phyloP scores from a whole-genome alignment of 768 basidiomycete species.

The Termitomyces sp. region DNA sequence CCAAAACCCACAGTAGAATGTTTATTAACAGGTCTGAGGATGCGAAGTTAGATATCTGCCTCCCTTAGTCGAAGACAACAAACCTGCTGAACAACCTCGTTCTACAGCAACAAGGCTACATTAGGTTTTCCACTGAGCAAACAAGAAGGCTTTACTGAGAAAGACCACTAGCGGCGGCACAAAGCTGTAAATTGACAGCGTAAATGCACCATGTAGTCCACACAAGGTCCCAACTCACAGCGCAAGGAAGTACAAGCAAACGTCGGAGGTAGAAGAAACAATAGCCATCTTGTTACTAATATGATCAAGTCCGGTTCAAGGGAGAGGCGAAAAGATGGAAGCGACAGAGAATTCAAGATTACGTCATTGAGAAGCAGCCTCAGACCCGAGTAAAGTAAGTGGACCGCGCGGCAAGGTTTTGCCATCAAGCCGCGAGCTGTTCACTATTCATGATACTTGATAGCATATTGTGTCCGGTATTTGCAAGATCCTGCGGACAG shows the following conservation, averaged over 20 bases:
- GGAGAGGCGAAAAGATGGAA: neutral
- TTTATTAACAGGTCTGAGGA: constrained; percentile 31
- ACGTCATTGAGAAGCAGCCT: neutral
- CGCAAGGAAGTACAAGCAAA: constrained; percentile 1
- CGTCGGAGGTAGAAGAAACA: neutral
- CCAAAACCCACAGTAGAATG: constrained; percentile 34
- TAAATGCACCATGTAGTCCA: neutral
- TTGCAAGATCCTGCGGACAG: neutral
- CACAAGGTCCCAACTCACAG: neutral
- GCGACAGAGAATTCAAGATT: neutral
- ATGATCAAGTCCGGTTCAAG: neutral
- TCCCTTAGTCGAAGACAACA: neutral
- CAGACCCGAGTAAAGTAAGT: neutral
- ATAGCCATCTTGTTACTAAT: neutral
- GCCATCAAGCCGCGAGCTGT: neutral
- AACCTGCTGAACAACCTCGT: constrained; percentile 12
- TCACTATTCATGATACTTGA: too few species aligned
- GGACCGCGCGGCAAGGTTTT: neutral
- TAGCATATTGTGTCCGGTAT: neutral
- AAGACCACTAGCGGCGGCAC: neutral
- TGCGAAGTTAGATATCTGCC: neutral
- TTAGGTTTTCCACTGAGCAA: neutral
- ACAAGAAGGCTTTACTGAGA: neutral
- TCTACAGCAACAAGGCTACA: neutral
- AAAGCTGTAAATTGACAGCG: neutral